Conservation (phyloP, 1,284 basidiomycete genomes). For the Microbotryum intermedium region DNA sequence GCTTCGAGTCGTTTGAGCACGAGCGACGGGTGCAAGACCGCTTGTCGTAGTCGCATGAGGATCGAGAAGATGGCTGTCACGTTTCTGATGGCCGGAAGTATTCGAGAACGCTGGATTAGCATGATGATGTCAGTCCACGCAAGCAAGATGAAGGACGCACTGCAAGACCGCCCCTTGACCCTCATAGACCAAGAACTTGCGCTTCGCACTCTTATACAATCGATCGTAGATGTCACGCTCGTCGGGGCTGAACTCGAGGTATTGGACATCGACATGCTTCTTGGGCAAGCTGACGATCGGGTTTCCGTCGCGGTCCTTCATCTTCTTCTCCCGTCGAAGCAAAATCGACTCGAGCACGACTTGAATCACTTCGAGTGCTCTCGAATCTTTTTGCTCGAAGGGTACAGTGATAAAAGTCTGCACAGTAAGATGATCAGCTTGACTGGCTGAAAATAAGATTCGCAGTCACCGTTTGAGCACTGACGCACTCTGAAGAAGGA, state of each 20-base stretch:
- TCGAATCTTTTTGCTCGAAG: slow-evolving; percentile 62
- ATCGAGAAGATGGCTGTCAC: slow-evolving; percentile 42
- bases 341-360: slow-evolving; percentile 81
- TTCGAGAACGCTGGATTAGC: not conserved
- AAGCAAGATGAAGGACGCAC: slow-evolving; percentile 1
- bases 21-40: slow-evolving; percentile 42
- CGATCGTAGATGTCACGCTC: slow-evolving; percentile 39
- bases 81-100: slow-evolving; percentile 30
- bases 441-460: not conserved
- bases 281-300: slow-evolving; percentile 80
- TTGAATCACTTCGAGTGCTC: slow-evolving; percentile 86
- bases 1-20: slow-evolving; percentile 34
- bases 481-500: slow-evolving; percentile 61
- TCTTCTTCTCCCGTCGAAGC: slow-evolving; percentile 87
- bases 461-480: not conserved
- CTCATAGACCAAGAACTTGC: slow-evolving; percentile 24
- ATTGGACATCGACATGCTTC: slow-evolving; percentile 54
- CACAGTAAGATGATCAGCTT: slow-evolving; percentile 3
- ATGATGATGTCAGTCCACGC: not conserved
- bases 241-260: slow-evolving; percentile 23
- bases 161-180: slow-evolving; percentile 26
- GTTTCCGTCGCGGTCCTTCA: slow-evolving; percentile 79
- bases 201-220: slow-evolving; percentile 24
- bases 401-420: slow-evolving; percentile 76
- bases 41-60: slow-evolving; percentile 42